A percentile compares a stretch with the other conserved stretches of the same genome.
These are phyloP conservation scores for Tylopilus sp. DNA, from an alignment of 1,284 basidiomycete species.

Conservation along the genomic window DNA sequence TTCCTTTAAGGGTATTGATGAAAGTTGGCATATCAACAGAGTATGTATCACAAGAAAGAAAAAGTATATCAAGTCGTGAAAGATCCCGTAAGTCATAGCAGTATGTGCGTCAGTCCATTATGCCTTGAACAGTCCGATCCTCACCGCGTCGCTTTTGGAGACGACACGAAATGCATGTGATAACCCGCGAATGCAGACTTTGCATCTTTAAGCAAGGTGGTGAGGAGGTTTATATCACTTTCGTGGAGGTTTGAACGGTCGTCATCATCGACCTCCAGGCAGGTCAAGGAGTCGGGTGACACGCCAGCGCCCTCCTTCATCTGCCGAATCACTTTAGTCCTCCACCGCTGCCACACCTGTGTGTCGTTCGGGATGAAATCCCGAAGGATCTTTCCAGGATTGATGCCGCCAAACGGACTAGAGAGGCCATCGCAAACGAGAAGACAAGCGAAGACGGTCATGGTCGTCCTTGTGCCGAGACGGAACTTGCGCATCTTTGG, in stretches of 20 bases:
- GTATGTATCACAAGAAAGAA: neutral
- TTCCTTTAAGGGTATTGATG: neutral
- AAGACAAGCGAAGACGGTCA: conserved; percentile 41
- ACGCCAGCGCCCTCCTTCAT: conserved; percentile 16
- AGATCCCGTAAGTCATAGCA: neutral
- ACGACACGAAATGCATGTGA: neutral
- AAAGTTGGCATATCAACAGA: too few relatives aligned
- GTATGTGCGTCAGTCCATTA: neutral
- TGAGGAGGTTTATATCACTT: conserved; percentile 29
- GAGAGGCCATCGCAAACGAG: conserved; percentile 32
- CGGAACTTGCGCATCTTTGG: conserved; percentile 33
- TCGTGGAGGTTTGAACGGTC: conserved; percentile 19
- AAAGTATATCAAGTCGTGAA: neutral
- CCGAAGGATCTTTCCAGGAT: conserved; percentile 34
- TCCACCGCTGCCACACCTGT: conserved; percentile 40
- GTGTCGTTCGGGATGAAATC: conserved; percentile 40
- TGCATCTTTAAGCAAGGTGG: conserved; percentile 32
- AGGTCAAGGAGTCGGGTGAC: neutral
- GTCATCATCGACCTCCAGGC: conserved; percentile 20
- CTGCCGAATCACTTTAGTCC: conserved; percentile 34
- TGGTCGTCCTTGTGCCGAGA: conserved; percentile 39
- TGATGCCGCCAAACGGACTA: too few relatives aligned
- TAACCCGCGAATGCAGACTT: conserved; percentile 39
- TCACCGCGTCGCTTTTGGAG: neutral
- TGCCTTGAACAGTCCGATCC: neutral